These are phyloP conservation scores for Solanum sitiens DNA, from an alignment of 257 asterid genomes.

Conservation along the genomic window DNA sequence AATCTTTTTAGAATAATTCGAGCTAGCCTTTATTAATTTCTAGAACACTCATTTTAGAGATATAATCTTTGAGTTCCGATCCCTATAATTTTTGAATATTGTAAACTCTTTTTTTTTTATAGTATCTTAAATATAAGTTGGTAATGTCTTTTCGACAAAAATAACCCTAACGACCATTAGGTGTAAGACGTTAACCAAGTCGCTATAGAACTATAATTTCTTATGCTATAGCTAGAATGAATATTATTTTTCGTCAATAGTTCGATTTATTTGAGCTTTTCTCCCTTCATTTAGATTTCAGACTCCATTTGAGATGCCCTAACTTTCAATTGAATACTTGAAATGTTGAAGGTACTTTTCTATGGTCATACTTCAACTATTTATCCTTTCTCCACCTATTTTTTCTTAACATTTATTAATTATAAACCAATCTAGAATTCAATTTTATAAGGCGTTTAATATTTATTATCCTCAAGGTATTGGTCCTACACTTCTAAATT, in stretches of 20 bases:
- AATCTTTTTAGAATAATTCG: no score
- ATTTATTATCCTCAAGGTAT: not conserved
- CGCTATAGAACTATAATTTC: not conserved
- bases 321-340: not conserved
- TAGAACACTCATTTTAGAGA: no score
- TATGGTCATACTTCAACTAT: not conserved
- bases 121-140: not conserved
- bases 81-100: not conserved
- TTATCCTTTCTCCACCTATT: not conserved
- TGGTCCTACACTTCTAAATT: not conserved
- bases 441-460: not conserved
- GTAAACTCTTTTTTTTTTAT: not conserved
- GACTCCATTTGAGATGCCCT: not conserved
- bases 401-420: not conserved
- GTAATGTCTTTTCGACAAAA: not conserved
- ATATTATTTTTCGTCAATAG: not conserved
- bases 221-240: not conserved
- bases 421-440: not conserved
- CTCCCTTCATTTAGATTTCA: not conserved
- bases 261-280: not conserved
- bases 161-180: not conserved
- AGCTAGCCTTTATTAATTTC: no score
- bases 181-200: not conserved
- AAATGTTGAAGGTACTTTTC: not conserved
- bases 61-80: no score